phyloP scores from a whole-genome alignment of 139 green algal species.

The Tetraselmis chui region DNA sequence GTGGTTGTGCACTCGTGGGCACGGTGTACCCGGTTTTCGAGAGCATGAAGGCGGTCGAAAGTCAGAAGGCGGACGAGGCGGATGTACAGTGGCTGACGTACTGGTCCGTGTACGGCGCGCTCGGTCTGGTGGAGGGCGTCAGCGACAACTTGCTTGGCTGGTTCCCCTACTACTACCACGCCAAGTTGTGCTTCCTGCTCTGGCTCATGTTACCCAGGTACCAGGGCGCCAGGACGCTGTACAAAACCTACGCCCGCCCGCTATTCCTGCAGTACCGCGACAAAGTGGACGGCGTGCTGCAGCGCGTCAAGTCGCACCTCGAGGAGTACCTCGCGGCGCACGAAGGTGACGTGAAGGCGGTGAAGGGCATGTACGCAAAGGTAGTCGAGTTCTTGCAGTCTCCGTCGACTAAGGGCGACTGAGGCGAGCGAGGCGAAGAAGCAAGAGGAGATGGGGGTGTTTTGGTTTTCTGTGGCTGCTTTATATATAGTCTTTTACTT shows the following conservation, averaged over 20 bases:
- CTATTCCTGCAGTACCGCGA: neutral
- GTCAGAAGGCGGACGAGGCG: neutral
- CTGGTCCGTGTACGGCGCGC: neutral
- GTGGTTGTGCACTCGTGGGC: neutral
- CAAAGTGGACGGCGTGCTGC: neutral
- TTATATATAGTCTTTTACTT: no score
- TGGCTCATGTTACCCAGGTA: neutral
- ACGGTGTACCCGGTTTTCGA: neutral
- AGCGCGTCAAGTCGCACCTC: neutral
- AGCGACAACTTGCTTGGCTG: neutral
- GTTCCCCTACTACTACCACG: neutral
- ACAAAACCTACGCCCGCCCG: neutral
- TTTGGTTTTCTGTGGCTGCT: no score
- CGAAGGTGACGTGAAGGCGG: neutral
- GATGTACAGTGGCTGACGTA: neutral
- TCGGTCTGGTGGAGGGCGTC: neutral
- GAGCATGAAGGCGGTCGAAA: neutral
- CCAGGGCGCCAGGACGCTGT: neutral
- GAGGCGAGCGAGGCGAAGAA: no score
- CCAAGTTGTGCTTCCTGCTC: neutral
- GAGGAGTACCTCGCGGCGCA: neutral
- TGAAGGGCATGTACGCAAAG: neutral
- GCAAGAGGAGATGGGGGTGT: no score
- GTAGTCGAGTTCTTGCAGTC: neutral
- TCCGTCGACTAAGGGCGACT: no score